Conservation (phyloP, 345 rosid genomes). For the Durio zibethinus region DNA sequence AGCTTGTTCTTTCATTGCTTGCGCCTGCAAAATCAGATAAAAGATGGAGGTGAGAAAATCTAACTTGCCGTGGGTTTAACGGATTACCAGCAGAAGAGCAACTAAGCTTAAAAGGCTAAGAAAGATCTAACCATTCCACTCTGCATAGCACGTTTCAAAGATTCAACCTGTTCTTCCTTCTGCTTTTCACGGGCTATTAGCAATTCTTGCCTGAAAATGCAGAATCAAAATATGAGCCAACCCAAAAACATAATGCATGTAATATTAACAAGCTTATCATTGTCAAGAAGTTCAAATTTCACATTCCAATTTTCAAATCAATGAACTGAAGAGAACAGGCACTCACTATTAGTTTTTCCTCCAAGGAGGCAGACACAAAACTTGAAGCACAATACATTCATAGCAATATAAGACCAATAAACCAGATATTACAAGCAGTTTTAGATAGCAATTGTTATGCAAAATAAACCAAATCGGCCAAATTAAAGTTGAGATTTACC, state of each 20-base stretch:
- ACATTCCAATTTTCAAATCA: not conserved
- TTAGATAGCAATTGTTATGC: not conserved
- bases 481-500: not conserved
- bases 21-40: conserved; percentile 2
- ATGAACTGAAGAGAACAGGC: not conserved
- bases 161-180: conserved; percentile 77
- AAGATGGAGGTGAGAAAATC: not conserved
- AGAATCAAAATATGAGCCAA: not conserved
- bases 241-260: not conserved
- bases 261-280: not conserved
- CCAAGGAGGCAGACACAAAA: not conserved
- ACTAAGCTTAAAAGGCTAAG: not conserved
- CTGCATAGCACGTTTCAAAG: conserved; percentile 83
- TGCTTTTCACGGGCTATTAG: conserved; percentile 74
- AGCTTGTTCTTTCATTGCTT: conserved; percentile 70
- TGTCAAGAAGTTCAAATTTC: not conserved
- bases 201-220: conserved; percentile 65
- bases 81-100: not conserved
- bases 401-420: not conserved
- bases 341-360: not conserved
- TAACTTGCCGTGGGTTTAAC: not conserved
- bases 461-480: too few species aligned
- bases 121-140: conserved; percentile 81
- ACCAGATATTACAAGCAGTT: not conserved
- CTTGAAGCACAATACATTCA: not conserved